Conservation (phyloP, 2,329 filamentous ascomycete genomes). For the Acephala macrosclerotiorum region DNA sequence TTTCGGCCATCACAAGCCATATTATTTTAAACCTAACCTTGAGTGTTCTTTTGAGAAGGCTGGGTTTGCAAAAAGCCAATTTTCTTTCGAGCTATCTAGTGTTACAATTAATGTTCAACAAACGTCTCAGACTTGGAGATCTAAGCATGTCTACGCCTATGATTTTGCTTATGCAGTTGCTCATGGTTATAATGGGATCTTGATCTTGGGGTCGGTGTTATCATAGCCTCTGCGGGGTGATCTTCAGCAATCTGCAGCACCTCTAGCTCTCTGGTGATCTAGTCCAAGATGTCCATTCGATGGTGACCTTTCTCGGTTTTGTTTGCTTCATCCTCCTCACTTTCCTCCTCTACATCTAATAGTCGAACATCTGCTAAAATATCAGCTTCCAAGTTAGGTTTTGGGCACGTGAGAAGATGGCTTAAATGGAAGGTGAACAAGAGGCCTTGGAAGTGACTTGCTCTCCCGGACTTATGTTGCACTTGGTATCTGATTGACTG, state of each 20-base stretch:
- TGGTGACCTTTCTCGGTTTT: not conserved
- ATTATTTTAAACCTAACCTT: too few relatives aligned
- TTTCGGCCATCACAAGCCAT: too few relatives aligned
- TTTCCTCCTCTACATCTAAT: too few relatives aligned
- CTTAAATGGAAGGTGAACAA: not conserved
- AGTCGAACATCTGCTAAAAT: not conserved
- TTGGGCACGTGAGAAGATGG: not conserved
- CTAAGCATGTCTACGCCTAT: too few relatives aligned
- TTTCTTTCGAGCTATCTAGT: too few relatives aligned
- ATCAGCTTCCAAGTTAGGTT: not conserved
- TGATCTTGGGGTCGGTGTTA: not conserved
- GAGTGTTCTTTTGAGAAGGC: too few relatives aligned
- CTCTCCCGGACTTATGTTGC: too few relatives aligned
- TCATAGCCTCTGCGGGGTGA: not conserved
- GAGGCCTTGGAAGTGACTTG: not conserved
- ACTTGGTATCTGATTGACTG: not conserved
- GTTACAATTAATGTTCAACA: too few relatives aligned
- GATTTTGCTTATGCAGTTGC: too few relatives aligned
- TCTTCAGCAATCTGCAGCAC: not conserved
- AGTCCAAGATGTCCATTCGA: not conserved
- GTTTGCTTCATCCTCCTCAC: not conserved
- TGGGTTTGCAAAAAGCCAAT: too few relatives aligned
- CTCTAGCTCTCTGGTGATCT: not conserved
- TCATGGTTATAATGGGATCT: too few relatives aligned
- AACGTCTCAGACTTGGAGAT: too few relatives aligned